These are phyloP conservation scores for Adansonia grandidieri DNA, from an alignment of 441 rosid genomes.

Conservation along the genomic window DNA sequence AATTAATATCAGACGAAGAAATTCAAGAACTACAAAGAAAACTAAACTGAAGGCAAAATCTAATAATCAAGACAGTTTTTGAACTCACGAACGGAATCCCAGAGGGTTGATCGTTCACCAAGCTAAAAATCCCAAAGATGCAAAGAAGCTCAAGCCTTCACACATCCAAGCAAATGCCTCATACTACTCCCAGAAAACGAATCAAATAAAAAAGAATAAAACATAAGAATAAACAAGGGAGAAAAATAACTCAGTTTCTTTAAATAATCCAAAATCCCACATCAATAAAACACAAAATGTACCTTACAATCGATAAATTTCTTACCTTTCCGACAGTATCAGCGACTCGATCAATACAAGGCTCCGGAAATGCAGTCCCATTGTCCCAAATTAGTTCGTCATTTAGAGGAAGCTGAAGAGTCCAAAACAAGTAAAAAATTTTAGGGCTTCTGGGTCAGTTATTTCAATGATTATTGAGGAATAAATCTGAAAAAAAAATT, in stretches of 20 bases:
- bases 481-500: neutral
- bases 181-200: constrained; percentile 47
- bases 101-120: constrained; percentile 91
- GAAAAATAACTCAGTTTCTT: neutral
- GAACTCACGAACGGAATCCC: constrained; percentile 75
- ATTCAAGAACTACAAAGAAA: neutral
- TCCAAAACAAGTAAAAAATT: neutral
- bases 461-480: neutral
- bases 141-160: constrained; percentile 88
- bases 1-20: neutral
- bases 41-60: neutral
- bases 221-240: neutral
- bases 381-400: constrained; percentile 95
- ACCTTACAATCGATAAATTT: no score
- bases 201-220: neutral
- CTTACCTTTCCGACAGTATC: constrained; percentile 91
- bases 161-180: constrained; percentile 98
- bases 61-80: neutral
- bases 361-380: constrained; percentile 88
- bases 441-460: constrained; percentile 17
- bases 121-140: constrained; percentile 65
- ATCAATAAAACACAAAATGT: no score
- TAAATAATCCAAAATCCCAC: neutral
- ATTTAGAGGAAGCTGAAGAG: constrained; percentile 64
- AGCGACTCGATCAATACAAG: constrained; percentile 94